Evolutionary conservation across 1,284 basidiomycete species (phyloP), one percentile per base, ranked within the genome.

Genomic region (Apiotrichum siamense): DNA sequence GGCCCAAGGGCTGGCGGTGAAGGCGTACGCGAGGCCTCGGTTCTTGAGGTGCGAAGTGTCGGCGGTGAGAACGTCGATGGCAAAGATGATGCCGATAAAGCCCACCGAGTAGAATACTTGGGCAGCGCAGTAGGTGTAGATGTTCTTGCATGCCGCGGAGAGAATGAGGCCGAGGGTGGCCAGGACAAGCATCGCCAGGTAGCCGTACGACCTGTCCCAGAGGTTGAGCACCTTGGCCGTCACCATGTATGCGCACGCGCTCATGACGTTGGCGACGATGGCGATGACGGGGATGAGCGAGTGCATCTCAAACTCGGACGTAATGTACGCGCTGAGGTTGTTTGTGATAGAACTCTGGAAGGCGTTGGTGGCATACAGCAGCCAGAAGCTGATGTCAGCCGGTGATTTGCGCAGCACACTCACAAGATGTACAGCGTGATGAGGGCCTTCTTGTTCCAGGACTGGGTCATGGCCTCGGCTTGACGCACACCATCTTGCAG

Each of bases 61-160:
- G 37, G 66, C 72, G 26, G 75, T 73, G 45, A 75, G 55, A 50
- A 76, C 63, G 49, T 76, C 75, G 37, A 75, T 61, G 25, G 68
- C 52, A 13, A 76, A 66, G 46, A 72, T 69, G 47, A 75, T 66
- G 4, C 67, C 66, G 24, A 64, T 67, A 54, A 69, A 69, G 13
- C 73, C 73, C 47, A 75, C 59, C 29, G 69, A 56, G 52, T 66
- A 66, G 47, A 73, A 59, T 23, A 72, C 59, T 46, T 70, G 66
- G 2, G 65, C 60, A 7, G 68, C 67, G 42, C 62, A 65, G 50
- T 69, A 70, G 1, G 61, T 66, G 29, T 50, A 53, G 24, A 70
- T 62, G 27, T 67, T 55, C 23, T 38, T 65, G 47, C 63, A 67
- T 1, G 61, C 53, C 0, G 70, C 70, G 44, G 58, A 64, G n/a